A percentile compares a stretch with the other conserved stretches of the same genome.
phyloP scores from a whole-genome alignment of 495 filamentous ascomycete species.

The Tuber melanosporum region DNA sequence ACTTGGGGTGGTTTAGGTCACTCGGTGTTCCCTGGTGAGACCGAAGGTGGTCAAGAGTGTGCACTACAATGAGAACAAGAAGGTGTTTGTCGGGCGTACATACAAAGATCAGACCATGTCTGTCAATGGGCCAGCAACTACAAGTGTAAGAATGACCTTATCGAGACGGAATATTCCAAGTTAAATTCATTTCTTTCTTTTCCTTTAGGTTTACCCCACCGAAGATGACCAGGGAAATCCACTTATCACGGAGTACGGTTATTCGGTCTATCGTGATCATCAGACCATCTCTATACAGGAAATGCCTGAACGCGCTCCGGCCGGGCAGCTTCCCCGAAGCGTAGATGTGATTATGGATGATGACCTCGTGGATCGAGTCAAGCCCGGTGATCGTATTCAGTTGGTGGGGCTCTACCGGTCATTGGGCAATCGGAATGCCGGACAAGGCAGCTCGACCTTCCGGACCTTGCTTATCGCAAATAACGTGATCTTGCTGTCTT shows the following conservation, averaged over 20 bases:
- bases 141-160: slow-evolving; percentile 39
- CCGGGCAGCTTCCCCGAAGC: slow-evolving; percentile 88
- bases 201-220: slow-evolving; percentile 67
- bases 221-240: slow-evolving; percentile 79
- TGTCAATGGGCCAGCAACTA: slow-evolving; percentile 75
- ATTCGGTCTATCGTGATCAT: slow-evolving; percentile 92
- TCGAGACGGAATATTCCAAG: background rate
- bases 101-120: slow-evolving; percentile 97
- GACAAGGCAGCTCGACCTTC: slow-evolving; percentile 80
- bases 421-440: slow-evolving; percentile 86
- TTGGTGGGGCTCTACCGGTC: slow-evolving; percentile 91
- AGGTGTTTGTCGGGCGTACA: slow-evolving; percentile 73
- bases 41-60: slow-evolving; percentile 98
- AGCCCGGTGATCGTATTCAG: slow-evolving; percentile 93
- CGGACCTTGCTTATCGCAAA: slow-evolving; percentile 90
- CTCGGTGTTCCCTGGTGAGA: slow-evolving; percentile 86
- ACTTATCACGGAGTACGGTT: slow-evolving; percentile 90
- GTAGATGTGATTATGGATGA: slow-evolving; percentile 98
- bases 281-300: slow-evolving; percentile 98
- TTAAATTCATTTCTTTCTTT: background rate
- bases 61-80: slow-evolving; percentile 80
- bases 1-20: slow-evolving; percentile 48
- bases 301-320: slow-evolving; percentile 96
- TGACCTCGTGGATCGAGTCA: slow-evolving; percentile 88
- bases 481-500: slow-evolving; percentile 89